phyloP scores from a whole-genome alignment of 2,329 filamentous ascomycete genomes.

The Cercospora sojina region DNA sequence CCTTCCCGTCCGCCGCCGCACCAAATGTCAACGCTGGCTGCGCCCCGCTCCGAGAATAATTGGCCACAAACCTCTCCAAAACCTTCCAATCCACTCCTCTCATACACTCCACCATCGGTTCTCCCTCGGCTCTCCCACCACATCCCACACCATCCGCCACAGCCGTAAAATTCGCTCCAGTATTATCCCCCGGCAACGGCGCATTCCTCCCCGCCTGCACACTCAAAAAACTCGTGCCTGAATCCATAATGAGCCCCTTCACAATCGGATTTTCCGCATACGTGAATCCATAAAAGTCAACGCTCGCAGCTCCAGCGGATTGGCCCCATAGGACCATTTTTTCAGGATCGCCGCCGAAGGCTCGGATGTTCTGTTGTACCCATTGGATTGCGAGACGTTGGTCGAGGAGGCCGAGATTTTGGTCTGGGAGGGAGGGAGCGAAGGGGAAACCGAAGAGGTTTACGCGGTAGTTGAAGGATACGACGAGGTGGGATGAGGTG shows the following conservation, averaged over 20 bases:
- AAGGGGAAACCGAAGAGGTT: constrained; percentile 47
- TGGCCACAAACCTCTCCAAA: constrained; percentile 22
- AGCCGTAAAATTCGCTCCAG: constrained; percentile 30
- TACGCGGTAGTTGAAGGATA: constrained; percentile 47
- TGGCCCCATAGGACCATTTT: constrained; percentile 34
- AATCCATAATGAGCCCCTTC: constrained; percentile 41
- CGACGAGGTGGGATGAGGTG: constrained; percentile 39
- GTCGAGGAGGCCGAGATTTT: constrained; percentile 55
- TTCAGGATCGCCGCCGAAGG: constrained; percentile 50
- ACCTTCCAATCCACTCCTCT: constrained; percentile 17
- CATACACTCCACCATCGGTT: constrained; percentile 20
- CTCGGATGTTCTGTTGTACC: constrained; percentile 51
- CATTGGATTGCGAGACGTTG: constrained; percentile 56
- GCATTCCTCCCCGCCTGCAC: background rate
- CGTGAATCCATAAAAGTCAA: constrained; percentile 38
- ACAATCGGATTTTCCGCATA: constrained; percentile 42
- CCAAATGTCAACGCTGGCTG: constrained; percentile 34
- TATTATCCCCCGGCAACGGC: constrained; percentile 13
- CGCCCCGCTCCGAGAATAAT: constrained; percentile 16
- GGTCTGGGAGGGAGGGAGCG: constrained; percentile 32
- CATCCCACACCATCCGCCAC: constrained; percentile 27
- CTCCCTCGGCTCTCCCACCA: constrained; percentile 32
- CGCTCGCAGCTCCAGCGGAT: constrained; percentile 30
- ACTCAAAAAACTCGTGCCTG: constrained; percentile 38
- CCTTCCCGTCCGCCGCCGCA: constrained; percentile 30